Evolutionary conservation across 768 basidiomycete genomes (phyloP).

Genomic region (Lactarius tabidus): DNA sequence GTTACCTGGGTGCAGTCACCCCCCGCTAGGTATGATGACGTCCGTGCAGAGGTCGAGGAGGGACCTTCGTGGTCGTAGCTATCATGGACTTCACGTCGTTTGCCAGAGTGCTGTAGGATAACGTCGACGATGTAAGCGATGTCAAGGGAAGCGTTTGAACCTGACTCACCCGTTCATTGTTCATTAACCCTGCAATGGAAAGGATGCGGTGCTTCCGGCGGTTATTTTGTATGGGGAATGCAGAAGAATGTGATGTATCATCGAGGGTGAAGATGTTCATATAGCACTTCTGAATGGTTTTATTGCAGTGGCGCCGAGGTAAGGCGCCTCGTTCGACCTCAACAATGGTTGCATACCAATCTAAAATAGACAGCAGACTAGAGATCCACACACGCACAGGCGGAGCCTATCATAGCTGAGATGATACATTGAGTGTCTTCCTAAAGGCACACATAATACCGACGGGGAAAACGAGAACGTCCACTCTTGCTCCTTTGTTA

Average conservation of each 20-base stretch:
- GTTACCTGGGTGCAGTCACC: no score
- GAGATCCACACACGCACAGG: neutral
- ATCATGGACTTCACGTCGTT: constrained; percentile 56
- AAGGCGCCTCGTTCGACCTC: neutral
- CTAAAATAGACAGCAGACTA: neutral
- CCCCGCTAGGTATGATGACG: no score
- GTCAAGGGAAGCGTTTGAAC: neutral
- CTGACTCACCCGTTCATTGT: neutral
- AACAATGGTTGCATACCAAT: neutral
- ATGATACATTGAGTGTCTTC: neutral
- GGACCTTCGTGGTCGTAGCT: no score
- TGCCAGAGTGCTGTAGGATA: constrained; percentile 47
- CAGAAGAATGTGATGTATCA: neutral
- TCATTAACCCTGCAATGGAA: constrained; percentile 55
- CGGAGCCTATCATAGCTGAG: no score
- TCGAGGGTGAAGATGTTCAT: neutral
- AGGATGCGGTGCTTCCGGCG: constrained; percentile 39
- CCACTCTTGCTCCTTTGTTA: no score
- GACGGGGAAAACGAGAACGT: neutral
- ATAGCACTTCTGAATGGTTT: neutral
- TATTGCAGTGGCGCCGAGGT: no score
- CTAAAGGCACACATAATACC: neutral
- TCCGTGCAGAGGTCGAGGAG: no score
- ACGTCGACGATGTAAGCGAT: neutral
- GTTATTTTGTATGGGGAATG: neutral